Evolutionary conservation across 768 basidiomycete genomes (phyloP), one percentile per base, ranked within the genome.

Genomic region (Coprinopsis marcescibilis): DNA sequence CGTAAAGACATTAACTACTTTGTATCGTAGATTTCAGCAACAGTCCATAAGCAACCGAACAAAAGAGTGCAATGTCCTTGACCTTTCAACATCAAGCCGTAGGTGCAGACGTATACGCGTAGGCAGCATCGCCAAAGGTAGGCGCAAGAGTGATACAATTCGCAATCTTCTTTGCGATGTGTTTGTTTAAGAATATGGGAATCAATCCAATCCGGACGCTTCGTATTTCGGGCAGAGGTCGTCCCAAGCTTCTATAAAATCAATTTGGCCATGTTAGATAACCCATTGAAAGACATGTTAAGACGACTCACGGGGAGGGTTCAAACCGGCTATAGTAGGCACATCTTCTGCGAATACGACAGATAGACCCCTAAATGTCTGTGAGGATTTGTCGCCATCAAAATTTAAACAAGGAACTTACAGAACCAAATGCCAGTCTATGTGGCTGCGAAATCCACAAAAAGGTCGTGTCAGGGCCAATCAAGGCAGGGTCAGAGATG

Each of bases 341-440:
- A 40, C 35, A 47, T 64, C 65, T 52, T 64, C 65, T 0, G 63
- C 62, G n/a, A 64, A 61, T 3, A 72, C 60, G 4, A 62, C 53
- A 2, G 60, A 65, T 2, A 68, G 51, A 13, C 66, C 68, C 40
- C 64, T 66, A 46, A 51, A 40, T 32, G 29, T 32, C 8, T n/a
- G n/a, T 32, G 29, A 32, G 29, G 8, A 8, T 32, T 8, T 21
- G 2, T 48, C 54, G 5, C 55, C 50, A 47, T 55, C 57, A 27
- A 59, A 50, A 1, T 75, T 51, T 32, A n/a, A 8, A 1, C 45
- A 2, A 32, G n/a, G n/a, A n/a, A 32, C 29, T 32, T 32, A 32
- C 11, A 64, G 66, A 20, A 41, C n/a, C 17, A 30, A 29, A 15
- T 26, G 35, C 35, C 35, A 37, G 17, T 37, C 35, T 19, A 29